Conservation (phyloP, 495 filamentous ascomycete species). For the Lasiosphaeria hispida region DNA sequence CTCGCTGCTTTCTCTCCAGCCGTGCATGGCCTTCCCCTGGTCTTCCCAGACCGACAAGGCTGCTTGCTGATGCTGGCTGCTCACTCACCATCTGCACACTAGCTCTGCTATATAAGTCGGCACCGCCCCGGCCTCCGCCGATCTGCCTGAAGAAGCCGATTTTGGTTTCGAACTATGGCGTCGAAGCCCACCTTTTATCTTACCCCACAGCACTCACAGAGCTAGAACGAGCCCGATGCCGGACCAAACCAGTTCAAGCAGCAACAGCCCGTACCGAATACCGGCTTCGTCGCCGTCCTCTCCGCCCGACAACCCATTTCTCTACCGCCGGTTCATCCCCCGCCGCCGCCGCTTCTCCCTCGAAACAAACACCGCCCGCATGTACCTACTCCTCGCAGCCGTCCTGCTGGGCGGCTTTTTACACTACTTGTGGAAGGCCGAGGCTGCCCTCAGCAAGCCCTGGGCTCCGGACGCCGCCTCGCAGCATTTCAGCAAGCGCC, state of each 20-base stretch:
- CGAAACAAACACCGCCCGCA: constrained; percentile 18
- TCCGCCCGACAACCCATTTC: neutral
- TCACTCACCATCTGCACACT: neutral
- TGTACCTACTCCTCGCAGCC: constrained; percentile 33
- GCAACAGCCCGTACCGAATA: constrained; percentile 6
- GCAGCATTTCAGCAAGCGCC: constrained; percentile 39
- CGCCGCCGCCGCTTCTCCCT: neutral
- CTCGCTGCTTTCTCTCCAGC: too few relatives aligned
- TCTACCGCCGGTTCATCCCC: too few relatives aligned
- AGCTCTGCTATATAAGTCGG: neutral
- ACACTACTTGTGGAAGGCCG: constrained; percentile 39
- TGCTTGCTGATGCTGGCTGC: neutral
- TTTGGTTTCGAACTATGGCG: constrained; percentile 8
- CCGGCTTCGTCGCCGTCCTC: neutral
- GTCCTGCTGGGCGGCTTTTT: constrained; percentile 36
- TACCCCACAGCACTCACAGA: constrained; percentile 1
- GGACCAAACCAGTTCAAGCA: neutral
- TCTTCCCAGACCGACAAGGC: too few relatives aligned
- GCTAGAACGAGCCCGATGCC: constrained; percentile 8
- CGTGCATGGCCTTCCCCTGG: too few relatives aligned
- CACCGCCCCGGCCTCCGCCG: neutral
- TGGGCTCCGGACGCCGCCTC: constrained; percentile 42
- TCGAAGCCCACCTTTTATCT: constrained; percentile 6
- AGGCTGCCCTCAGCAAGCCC: constrained; percentile 37
- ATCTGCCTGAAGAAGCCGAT: too few relatives aligned